A percentile compares a stretch with the other conserved stretches of the same genome.
These are phyloP conservation scores for Seminavis robusta DNA, from an alignment of 108 stramenopile genomes.

Conservation along the genomic window DNA sequence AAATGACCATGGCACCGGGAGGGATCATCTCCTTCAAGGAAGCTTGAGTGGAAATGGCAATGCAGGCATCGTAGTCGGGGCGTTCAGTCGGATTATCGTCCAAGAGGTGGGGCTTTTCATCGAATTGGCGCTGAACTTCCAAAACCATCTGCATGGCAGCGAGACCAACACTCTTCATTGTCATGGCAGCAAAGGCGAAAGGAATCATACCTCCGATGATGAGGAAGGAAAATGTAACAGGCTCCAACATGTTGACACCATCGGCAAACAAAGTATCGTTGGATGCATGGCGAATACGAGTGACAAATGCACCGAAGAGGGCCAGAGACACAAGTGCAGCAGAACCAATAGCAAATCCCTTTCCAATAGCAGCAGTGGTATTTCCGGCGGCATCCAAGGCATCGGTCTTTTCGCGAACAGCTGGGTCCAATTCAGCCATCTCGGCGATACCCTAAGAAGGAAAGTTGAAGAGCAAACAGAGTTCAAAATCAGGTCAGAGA, in stretches of 20 bases:
- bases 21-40: constrained; percentile 95
- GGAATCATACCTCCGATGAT: constrained; percentile 98
- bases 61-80: constrained; percentile 94
- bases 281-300: constrained; percentile 84
- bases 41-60: constrained; percentile 95
- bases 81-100: constrained; percentile 90
- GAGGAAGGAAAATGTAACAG: constrained; percentile 94
- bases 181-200: constrained; percentile 98
- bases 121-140: constrained; percentile 98
- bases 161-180: constrained; percentile 97
- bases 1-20: constrained; percentile 95
- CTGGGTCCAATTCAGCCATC: constrained; percentile 94
- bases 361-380: constrained; percentile 99
- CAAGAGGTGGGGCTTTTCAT: constrained; percentile 87
- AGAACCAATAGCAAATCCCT: constrained; percentile 99
- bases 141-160: constrained; percentile 98
- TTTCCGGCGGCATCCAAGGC: constrained; percentile 98
- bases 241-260: constrained; percentile 92
- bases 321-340: constrained; percentile 98
- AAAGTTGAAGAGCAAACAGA: not conserved
- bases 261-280: constrained; percentile 38
- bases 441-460: constrained; percentile 87
- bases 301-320: constrained; percentile 96
- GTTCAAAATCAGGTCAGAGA: not conserved
- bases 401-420: constrained; percentile 97